Conservation (phyloP, 352 stramenopile species). For the Phytophthora megakarya region DNA sequence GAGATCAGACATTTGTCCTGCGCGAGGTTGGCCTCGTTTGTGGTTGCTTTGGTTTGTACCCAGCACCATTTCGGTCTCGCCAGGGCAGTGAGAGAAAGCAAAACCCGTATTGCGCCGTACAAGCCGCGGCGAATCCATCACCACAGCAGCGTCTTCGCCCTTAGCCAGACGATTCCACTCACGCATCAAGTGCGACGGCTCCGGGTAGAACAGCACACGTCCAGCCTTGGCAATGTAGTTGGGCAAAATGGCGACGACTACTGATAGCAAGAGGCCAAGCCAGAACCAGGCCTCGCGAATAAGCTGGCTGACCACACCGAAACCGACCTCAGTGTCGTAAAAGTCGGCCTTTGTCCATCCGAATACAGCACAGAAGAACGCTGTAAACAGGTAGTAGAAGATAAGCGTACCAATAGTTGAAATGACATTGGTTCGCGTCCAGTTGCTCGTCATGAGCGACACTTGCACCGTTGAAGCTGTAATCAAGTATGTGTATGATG, state of each 20-base stretch:
- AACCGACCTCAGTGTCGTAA: conserved; percentile 81
- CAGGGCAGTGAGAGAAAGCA: conserved; percentile 82
- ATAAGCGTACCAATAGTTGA: conserved; percentile 80
- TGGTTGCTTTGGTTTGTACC: conserved; percentile 41
- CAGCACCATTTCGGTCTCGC: conserved; percentile 78
- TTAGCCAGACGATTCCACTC: conserved; percentile 91
- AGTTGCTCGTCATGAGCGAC: conserved; percentile 89
- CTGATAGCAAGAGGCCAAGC: conserved; percentile 72
- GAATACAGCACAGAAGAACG: conserved; percentile 83
- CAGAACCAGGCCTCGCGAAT: conserved; percentile 82
- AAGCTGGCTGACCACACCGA: conserved; percentile 68
- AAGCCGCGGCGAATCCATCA: conserved; percentile 71
- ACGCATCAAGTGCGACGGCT: conserved; percentile 89
- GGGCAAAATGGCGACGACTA: conserved; percentile 63
- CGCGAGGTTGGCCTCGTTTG: conserved; percentile 20
- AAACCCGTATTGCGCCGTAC: conserved; percentile 88
- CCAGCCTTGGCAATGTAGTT: conserved; percentile 90
- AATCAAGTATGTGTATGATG: conserved; percentile 88
- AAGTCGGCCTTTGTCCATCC: conserved; percentile 76
- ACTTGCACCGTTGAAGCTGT: conserved; percentile 86
- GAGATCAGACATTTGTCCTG: conserved; percentile 38
- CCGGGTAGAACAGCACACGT: conserved; percentile 87
- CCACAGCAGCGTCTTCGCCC: conserved; percentile 58
- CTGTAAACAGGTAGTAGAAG: conserved; percentile 89
- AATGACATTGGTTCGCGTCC: conserved; percentile 73